Base-by-base conservation (phyloP, 352 stramenopile genomes). In the Phytopythium ostracodes region DNA sequence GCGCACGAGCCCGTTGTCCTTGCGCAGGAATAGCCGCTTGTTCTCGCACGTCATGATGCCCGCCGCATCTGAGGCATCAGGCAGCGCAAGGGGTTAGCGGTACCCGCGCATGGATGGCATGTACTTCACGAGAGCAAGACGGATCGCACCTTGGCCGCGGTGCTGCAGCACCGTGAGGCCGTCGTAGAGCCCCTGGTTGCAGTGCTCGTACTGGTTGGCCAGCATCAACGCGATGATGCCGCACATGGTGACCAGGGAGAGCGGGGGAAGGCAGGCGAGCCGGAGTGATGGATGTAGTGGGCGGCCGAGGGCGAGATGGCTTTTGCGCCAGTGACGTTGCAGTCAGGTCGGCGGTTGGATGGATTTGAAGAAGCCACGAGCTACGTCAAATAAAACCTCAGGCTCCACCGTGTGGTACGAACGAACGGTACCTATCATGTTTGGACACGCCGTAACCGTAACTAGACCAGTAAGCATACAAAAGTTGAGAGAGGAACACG, bases 121-220 rank as follows among this genome's bases (percentile, higher is more conserved):
- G 9, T 20, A 22, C 11, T 29, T 20, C 38, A 6, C 35, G 14
- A 38, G 38, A 1, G 15, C 7, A 10, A 47, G 20, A 20, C 11
- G 20, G 14, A 10, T 43, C 67, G 42, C 55, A 87, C 77, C 96
- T 94, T 99, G 97, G 54, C 97, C 97, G 59, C 97, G 94, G 79
- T 99, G 97, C 76, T 99, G 97, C 56, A 99, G 83, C 54, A 99
- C 96, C 4, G 96, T 99, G 64, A 99, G 89, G 10, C 96, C 96
- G 77, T 99, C 96, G 75, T 98, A 98, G 49, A 99, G 76, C 36
- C 77, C 82, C 69, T 97, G 89, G 72, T 96, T 97, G 70, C 96
- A 97, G 84, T 97, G 87, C 67, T 91, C 81, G 72, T 98, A 82
- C 77, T 97, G 91, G 77, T 99, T 93, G 54, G 96, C 93, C 49